These are phyloP conservation scores for Nicotiana benthamiana DNA, from an alignment of 257 asterid genomes.

Conservation along the genomic window DNA sequence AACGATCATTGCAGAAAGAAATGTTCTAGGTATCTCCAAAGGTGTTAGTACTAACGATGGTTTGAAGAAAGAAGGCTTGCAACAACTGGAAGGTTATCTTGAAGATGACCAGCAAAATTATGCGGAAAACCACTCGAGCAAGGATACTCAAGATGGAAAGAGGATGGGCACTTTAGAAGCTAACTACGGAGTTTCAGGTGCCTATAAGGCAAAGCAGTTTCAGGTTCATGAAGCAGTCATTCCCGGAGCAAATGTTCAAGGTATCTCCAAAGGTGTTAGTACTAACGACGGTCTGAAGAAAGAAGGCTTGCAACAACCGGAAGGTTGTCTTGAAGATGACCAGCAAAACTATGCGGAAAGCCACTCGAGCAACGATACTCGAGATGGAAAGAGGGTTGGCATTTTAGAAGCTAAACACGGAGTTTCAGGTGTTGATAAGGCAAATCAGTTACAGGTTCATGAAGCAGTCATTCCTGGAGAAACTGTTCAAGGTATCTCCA, in stretches of 20 bases:
- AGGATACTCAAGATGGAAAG: background rate
- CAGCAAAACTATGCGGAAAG: background rate
- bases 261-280: background rate
- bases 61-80: background rate
- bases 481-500: background rate
- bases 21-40: background rate
- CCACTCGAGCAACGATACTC: background rate
- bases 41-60: background rate
- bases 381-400: background rate
- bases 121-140: slow-evolving; percentile 1
- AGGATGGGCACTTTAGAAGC: background rate
- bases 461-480: background rate
- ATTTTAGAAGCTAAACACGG: background rate
- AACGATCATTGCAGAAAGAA: background rate
- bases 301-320: background rate
- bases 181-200: background rate
- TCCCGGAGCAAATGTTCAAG: background rate
- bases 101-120: background rate
- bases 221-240: background rate
- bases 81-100: background rate
- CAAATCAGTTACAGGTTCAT: background rate
- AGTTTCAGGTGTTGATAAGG: background rate
- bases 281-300: background rate
- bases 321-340: background rate
- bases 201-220: background rate